Conservation (phyloP, 257 asterid genomes). For the Jacaranda copaia region DNA sequence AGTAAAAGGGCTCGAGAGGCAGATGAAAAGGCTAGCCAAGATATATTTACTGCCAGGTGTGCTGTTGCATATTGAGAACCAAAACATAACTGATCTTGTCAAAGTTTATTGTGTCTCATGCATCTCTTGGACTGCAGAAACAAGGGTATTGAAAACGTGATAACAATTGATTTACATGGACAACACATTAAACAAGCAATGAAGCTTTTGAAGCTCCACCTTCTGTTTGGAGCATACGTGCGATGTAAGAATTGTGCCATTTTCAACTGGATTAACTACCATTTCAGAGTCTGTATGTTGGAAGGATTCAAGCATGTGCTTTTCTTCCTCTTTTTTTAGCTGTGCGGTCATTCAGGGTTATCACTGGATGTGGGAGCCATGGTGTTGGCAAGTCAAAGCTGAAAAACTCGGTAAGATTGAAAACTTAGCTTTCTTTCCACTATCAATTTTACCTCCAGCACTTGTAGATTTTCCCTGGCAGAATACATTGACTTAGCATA, state of each 20-base stretch:
- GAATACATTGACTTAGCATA: too few species aligned
- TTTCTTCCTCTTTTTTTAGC: conserved; percentile 47
- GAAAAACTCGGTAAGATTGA: conserved; percentile 70
- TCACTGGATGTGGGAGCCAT: conserved; percentile 93
- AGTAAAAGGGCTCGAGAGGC: conserved; percentile 82
- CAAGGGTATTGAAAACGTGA: conserved; percentile 68
- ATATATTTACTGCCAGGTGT: conserved; percentile 81
- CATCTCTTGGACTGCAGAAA: conserved; percentile 67
- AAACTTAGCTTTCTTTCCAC: background rate
- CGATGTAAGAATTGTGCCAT: conserved; percentile 67
- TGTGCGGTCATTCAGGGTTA: conserved; percentile 84
- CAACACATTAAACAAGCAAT: conserved; percentile 91
- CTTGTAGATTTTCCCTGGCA: too few species aligned
- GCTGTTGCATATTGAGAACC: conserved; percentile 40
- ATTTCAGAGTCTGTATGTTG: conserved; percentile 15
- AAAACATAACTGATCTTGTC: conserved; percentile 15
- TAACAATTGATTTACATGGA: conserved; percentile 96
- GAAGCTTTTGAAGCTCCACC: conserved; percentile 94
- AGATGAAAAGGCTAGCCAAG: conserved; percentile 87
- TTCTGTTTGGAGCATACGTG: conserved; percentile 88
- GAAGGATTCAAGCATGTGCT: conserved; percentile 22
- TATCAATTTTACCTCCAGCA: conserved; percentile 9
- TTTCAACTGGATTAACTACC: conserved; percentile 1
- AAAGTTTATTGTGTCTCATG: conserved; percentile 39
- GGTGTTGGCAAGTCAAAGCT: conserved; percentile 92